Evolutionary conservation across 2,329 filamentous ascomycete genomes (phyloP), one percentile per base, ranked within the genome.

Genomic region (Phaeosphaeria sp.): DNA sequence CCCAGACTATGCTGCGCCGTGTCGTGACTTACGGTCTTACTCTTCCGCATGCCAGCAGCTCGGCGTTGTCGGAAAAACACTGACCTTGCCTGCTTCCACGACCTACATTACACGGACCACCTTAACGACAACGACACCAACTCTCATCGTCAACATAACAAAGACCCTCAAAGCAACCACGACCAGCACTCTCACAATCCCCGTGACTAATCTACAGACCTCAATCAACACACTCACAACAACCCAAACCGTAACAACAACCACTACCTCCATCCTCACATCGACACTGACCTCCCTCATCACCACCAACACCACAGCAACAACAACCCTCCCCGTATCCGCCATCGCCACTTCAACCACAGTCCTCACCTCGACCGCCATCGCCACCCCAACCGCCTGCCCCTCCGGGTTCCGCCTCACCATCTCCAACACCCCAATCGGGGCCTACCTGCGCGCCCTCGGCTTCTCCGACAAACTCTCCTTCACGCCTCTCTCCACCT

Each of bases 381-480:
- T 30, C 30, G 20, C 47, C 2, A 20, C 47, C 20, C 30, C 30
- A 11, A 17, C 47, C n/a, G n/a, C 47, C 18, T 50, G 47, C 30
- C 30, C 47, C 30, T 21, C n/a, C 11, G 11, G 18, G 6, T 50
- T 50, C 47, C 30, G 15, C 47, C 47, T 50, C 11, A 41, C 9
- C 30, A 25, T 41, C 33, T 36, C 18, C 47, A 33, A 33, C 47
- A 41, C 27, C 9, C 30, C 33, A 3, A 20, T 27, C 1, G 47
- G 47, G 22, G 41, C 21, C n/a, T 50, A 50, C 47, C 36, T 50
- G 25, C 47, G 47, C 47, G 20, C 47, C 47, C 23, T 50, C 30
- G 47, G 47, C 47, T 30, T 18, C 11, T 50, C 47, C 30, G 47
- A 50, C 11, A 50, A 50, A 50, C 30, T 50, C 27, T 18, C n/a